Evolutionary conservation across 306 rosid species (phyloP), one percentile per base, ranked within the genome.

Genomic region (Comarum palustre): DNA sequence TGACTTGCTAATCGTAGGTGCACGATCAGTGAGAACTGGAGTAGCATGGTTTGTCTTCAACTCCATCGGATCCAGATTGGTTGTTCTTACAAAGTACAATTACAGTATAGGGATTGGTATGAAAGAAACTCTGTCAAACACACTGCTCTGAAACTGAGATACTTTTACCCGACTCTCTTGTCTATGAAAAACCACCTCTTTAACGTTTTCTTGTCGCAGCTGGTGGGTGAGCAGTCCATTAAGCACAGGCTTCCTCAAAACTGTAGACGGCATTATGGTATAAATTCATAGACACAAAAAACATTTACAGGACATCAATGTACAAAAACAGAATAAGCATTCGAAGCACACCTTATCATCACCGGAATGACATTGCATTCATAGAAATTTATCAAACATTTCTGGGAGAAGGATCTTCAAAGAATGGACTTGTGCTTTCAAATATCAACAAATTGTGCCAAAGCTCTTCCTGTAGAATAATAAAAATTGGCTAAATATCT

Each of bases 101-200:
- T 27, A n/a, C 27, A 12, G 63, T 69, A 20, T 20, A 32, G 4
- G 2, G 45, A 20, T 69, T 51, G 46, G 58, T 34, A 48, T 19
- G 7, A 51, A 69, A 27, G 58, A 17, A 48, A 27, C 42, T 46
- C 72, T 46, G 22, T 67, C 57, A 67, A 27, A 48, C 42, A 36
- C 42, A 66, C 43, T 51, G 74, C 71, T 48, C 60, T 47, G 36
- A 52, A 55, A 60, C 42, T 15, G 8, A 75, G 64, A 45, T 57
- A 61, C 64, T 42, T 76, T 80, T 73, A 93, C 73, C 98, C 98
- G 61, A 91, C 96, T 75, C 90, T 87, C 58, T 93, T 89, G 83
- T 93, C 98, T 17, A 89, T 89, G 87, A 93, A 93, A 74, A 91
- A 91, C 98, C 98, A 90, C 83, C 90, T 83, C 86, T 91, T 93